These are phyloP conservation scores for Mesembryanthemum crystallinum DNA, from an alignment of 148 eudicot genomes.

Conservation along the genomic window DNA sequence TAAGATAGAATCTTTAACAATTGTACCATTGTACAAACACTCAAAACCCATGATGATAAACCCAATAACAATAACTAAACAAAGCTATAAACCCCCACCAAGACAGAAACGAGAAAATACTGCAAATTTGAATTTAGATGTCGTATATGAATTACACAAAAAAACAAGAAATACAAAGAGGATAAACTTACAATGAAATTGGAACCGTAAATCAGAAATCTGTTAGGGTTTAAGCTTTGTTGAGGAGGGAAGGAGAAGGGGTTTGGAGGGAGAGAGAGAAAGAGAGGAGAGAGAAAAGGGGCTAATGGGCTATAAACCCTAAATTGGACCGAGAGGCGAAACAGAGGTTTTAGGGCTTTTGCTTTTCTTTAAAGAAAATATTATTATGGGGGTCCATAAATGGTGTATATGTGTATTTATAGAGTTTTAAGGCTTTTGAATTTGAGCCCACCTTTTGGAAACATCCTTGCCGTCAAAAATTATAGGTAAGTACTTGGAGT, in stretches of 20 bases:
- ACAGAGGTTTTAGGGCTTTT: conserved; percentile 9
- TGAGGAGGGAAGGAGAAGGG: conserved; percentile 8
- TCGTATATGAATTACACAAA: background rate
- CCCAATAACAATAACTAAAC: background rate
- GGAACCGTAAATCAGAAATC: background rate
- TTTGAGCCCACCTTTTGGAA: background rate
- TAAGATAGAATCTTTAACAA: background rate
- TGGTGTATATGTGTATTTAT: background rate
- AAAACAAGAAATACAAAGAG: background rate
- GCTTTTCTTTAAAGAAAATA: background rate
- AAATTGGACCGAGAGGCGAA: conserved; percentile 26
- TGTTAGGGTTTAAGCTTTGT: conserved; percentile 24
- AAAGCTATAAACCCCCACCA: background rate
- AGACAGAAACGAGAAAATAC: background rate
- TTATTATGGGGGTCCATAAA: conserved; percentile 24
- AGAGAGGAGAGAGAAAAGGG: conserved; percentile 10
- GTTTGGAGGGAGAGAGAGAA: conserved; percentile 16
- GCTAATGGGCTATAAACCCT: conserved; percentile 35
- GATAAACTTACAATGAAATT: conserved; percentile 20
- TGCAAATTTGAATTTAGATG: background rate
- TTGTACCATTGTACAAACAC: background rate
- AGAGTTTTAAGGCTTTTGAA: background rate
- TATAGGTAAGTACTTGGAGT: too few species aligned
- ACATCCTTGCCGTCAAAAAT: conserved; percentile 2
- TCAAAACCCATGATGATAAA: conserved; percentile 21